Conservation (phyloP, 208 protist genomes). For the Acanthamoeba triangularis region DNA sequence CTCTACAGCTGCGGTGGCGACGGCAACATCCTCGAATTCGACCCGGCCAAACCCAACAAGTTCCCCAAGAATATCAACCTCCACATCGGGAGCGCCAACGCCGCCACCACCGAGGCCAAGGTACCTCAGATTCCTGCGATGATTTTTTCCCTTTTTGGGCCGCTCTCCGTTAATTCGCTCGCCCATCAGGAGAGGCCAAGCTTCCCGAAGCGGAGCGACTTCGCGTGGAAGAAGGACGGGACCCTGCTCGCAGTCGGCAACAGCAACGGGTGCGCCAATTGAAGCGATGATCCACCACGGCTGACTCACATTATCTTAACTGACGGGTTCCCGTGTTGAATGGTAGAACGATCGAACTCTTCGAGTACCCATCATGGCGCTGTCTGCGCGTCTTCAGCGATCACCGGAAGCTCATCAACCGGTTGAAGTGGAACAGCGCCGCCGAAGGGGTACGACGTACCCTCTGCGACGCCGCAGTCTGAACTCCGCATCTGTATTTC, state of each 20-base stretch:
- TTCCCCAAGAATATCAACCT: conserved; percentile 42
- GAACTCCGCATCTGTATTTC: no score
- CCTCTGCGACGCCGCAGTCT: no score
- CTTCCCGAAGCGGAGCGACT: conserved; percentile 58
- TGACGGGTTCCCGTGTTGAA: no score
- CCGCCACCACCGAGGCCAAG: not conserved
- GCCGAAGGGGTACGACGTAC: conserved; percentile 13
- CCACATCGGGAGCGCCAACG: not conserved
- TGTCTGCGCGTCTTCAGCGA: conserved; percentile 58
- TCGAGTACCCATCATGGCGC: conserved; percentile 67
- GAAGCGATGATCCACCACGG: no score
- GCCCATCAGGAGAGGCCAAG: not conserved
- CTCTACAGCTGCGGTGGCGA: conserved; percentile 72
- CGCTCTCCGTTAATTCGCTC: not conserved
- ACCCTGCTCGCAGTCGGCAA: conserved; percentile 37
- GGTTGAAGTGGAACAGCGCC: conserved; percentile 65
- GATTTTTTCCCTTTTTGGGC: not conserved
- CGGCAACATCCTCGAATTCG: conserved; percentile 61
- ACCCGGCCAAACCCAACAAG: conserved; percentile 27
- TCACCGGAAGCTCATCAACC: conserved; percentile 72
- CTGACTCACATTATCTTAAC: not conserved
- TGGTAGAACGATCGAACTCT: conserved; percentile 36
- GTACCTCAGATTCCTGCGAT: not conserved
- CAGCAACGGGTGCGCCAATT: conserved; percentile 33
- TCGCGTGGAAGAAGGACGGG: conserved; percentile 63